These are phyloP conservation scores for Pinus albicaulis DNA, from an alignment of 75 land plant species.

Conservation along the genomic window DNA sequence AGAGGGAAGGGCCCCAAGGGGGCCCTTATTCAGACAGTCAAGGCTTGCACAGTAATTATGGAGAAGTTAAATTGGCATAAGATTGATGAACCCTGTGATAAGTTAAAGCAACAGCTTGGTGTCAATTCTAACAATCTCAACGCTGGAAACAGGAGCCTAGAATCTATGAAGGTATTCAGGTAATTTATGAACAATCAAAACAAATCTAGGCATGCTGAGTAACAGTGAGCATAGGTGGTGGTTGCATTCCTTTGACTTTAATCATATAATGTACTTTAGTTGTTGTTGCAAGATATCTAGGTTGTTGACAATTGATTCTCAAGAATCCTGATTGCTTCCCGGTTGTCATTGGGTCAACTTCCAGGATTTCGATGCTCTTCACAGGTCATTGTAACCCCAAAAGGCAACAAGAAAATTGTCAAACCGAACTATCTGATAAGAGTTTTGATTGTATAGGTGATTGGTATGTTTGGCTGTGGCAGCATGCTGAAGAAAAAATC, in stretches of 20 bases:
- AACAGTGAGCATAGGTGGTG: slow-evolving; percentile 10
- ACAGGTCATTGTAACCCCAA: not conserved
- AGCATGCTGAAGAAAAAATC: not conserved
- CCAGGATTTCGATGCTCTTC: slow-evolving; percentile 2
- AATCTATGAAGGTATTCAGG: not conserved
- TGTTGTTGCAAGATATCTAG: slow-evolving; percentile 2
- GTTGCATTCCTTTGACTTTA: slow-evolving; percentile 11
- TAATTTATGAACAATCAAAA: not conserved
- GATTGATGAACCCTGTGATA: not conserved
- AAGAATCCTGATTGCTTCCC: not conserved
- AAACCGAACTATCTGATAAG: slow-evolving; percentile 7
- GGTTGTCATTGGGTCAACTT: slow-evolving; percentile 10
- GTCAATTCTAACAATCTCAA: not conserved
- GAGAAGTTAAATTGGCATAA: slow-evolving; percentile 12
- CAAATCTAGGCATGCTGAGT: not conserved
- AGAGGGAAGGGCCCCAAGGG: no score
- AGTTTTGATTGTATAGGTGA: not conserved
- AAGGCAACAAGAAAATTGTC: not conserved
- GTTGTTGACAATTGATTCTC: not conserved
- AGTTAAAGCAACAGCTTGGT: slow-evolving; percentile 3
- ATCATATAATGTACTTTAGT: not conserved
- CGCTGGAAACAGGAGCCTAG: not conserved
- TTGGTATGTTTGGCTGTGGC: not conserved
- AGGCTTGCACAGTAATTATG: no score
- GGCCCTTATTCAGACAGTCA: no score